Base-by-base conservation (phyloP, 768 basidiomycete species). In the Leccinum arenicola region DNA sequence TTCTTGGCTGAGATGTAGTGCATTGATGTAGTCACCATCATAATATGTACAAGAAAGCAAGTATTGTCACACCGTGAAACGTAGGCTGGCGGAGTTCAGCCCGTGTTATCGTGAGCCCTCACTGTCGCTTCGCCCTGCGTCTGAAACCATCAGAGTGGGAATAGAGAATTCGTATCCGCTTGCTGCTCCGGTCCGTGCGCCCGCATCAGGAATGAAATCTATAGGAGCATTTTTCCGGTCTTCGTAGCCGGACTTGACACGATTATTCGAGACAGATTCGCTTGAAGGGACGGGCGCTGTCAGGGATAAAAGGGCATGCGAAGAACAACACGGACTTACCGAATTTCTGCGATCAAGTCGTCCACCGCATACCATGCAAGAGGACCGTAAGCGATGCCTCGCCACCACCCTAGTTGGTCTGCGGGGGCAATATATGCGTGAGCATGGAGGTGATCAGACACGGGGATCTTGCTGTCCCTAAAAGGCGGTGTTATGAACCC, bases 401-500 rank as follows among this genome's bases (percentile, higher is more conserved):
- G 50, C 50, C 50, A 50, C 50, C 50, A 50, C 29, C 50, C 50
- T 29, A 50, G 29, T 31, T 50, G 50, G 50, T 50, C 50, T 12
- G 51, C 51, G 31, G 86, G 83, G 12, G 75, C 76, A 52, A 90
- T 80, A 68, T 84, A 91, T 6, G 87, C 89, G 70, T 92, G 90
- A 1, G 82, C 83, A 68, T 91, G 89, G 27, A 91, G 79, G 68
- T 91, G 89, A 71, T 91, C 89, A 27, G 84, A 87, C 51, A 91
- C 83, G 14, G 90, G 89, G 45, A 91, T 89, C 70, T 88, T 89
- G 73, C 75, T 83, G 68, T 91, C 89, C 65, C 79, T 84, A 75
- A 89, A 89, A 0, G 88, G 89, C 15, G 87, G 84, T 0, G 88
- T 88, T 61, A 91, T 90, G 75, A 91, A 91, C 40, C 89, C 89